Evolutionary conservation across 2,329 filamentous ascomycete genomes (phyloP).

Genomic region (Beauveria sp.): DNA sequence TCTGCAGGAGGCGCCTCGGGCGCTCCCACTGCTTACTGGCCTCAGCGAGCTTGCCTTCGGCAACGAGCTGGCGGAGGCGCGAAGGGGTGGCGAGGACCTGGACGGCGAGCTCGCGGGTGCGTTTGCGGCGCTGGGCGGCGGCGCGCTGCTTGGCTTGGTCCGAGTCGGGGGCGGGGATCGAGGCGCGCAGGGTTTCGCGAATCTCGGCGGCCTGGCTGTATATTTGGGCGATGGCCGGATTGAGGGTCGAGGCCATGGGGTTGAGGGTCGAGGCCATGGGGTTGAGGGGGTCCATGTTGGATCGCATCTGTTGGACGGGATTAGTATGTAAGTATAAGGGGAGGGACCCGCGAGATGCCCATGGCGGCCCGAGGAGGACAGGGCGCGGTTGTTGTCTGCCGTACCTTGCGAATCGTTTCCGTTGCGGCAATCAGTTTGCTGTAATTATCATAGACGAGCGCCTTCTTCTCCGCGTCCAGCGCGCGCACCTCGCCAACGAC

Average conservation of each 20-base stretch:
- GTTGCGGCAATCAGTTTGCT: conserved; percentile 94
- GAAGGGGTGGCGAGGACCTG: conserved; percentile 57
- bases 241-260: conserved; percentile 64
- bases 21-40: conserved; percentile 51
- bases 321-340: not conserved
- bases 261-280: conserved; percentile 67
- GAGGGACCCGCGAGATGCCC: not conserved
- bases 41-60: conserved; percentile 51
- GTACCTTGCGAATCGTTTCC: conserved; percentile 78
- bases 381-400: not conserved
- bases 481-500: conserved; percentile 77
- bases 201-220: conserved; percentile 54
- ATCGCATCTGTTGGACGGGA: conserved; percentile 52
- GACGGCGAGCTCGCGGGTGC: conserved; percentile 49
- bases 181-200: conserved; percentile 41
- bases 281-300: conserved; percentile 72
- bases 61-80: conserved; percentile 49
- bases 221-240: conserved; percentile 67
- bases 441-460: conserved; percentile 96
- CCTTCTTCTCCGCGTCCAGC: conserved; percentile 92
- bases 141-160: conserved; percentile 28
- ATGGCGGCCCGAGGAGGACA: no score
- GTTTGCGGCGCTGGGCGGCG: conserved; percentile 26
- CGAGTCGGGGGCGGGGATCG: conserved; percentile 39
- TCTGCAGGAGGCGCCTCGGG: conserved; percentile 41